phyloP scores from a whole-genome alignment of 768 basidiomycete genomes.

The Collybiopsis confluens region DNA sequence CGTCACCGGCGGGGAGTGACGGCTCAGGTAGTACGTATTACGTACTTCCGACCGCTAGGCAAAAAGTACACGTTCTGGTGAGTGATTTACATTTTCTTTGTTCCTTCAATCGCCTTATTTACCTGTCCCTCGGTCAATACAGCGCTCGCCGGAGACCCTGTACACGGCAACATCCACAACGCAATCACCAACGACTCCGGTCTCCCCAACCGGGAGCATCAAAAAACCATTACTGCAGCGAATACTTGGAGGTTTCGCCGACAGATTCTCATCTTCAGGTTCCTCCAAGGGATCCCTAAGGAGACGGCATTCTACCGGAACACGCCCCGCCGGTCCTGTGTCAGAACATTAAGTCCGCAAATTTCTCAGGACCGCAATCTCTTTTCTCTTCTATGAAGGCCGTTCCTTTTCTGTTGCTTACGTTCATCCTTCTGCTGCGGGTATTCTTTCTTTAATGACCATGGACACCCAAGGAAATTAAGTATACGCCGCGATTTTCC shows the following conservation, averaged over 20 bases:
- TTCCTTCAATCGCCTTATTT: constrained; percentile 22
- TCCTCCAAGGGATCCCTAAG: constrained; percentile 33
- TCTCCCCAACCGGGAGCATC: constrained; percentile 26
- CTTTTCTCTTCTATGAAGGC: neutral
- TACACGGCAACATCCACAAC: constrained; percentile 56
- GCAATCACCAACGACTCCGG: constrained; percentile 52
- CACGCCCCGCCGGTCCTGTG: constrained; percentile 4
- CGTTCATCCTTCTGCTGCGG: neutral
- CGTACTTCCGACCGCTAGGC: constrained; percentile 64
- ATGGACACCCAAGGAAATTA: neutral
- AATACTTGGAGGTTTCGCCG: constrained; percentile 44
- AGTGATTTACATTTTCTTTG: constrained; percentile 26
- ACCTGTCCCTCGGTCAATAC: neutral
- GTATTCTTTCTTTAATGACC: neutral
- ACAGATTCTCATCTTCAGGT: constrained; percentile 35
- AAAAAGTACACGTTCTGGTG: constrained; percentile 73
- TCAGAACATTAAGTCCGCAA: constrained; percentile 3
- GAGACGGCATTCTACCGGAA: constrained; percentile 46
- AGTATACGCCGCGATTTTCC: too few relatives aligned
- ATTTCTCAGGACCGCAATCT: neutral
- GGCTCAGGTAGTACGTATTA: constrained; percentile 73
- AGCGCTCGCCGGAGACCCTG: constrained; percentile 40
- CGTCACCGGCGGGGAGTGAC: constrained; percentile 41
- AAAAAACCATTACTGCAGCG: constrained; percentile 64
- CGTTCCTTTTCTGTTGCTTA: neutral